phyloP scores from a whole-genome alignment of 176 grass and related monocot species.

The Guadua angustifolia region DNA sequence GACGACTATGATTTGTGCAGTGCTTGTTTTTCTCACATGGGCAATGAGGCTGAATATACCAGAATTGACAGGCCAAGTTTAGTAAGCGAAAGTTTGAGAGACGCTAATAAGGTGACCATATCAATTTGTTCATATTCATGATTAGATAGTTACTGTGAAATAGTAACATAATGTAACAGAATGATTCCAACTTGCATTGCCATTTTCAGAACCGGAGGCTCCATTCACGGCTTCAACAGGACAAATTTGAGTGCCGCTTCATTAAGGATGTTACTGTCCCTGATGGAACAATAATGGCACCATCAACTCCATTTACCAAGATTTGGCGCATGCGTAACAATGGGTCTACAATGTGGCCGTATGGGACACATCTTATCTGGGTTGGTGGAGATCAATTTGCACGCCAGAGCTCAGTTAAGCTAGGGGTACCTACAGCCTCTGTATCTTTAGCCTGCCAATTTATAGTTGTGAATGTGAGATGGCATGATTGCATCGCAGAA shows the following conservation, averaged over 20 bases:
- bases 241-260: slow-evolving; percentile 56
- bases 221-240: background rate
- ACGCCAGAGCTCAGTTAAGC: slow-evolving; percentile 33
- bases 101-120: slow-evolving; percentile 19
- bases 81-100: background rate
- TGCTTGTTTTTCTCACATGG: slow-evolving; percentile 56
- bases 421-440: slow-evolving; percentile 51
- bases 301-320: slow-evolving; percentile 72
- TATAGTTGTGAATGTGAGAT: slow-evolving; percentile 21
- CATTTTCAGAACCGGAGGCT: slow-evolving; percentile 42
- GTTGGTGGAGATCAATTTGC: slow-evolving; percentile 69
- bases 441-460: slow-evolving; percentile 2
- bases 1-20: slow-evolving; percentile 64
- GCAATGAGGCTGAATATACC: slow-evolving; percentile 62
- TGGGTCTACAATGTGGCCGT: slow-evolving; percentile 68
- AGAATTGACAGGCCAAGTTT: slow-evolving; percentile 49
- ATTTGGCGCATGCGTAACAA: slow-evolving; percentile 84
- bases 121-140: slow-evolving; percentile 30
- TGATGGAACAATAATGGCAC: slow-evolving; percentile 77
- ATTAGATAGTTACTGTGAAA: slow-evolving; percentile 31
- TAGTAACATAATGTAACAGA: slow-evolving; percentile 3
- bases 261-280: slow-evolving; percentile 69
- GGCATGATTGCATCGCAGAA: background rate
- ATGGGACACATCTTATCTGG: slow-evolving; percentile 70
- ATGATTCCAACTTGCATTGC: background rate